phyloP scores from a whole-genome alignment of 768 basidiomycete genomes.

The Tremella yokohamensis region DNA sequence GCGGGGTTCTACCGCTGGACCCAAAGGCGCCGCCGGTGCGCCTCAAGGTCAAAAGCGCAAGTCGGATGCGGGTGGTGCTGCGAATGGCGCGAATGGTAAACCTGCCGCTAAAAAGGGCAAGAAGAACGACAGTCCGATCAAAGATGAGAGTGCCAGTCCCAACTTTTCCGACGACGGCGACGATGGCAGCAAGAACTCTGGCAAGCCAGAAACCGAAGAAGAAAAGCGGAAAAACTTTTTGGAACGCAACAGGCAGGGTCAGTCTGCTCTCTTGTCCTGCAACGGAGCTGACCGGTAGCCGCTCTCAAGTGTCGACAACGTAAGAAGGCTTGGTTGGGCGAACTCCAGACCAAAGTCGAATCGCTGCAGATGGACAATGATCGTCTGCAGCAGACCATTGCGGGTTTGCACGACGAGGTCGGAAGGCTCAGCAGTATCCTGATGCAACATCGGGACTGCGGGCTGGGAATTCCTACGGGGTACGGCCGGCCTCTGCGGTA shows the following conservation, averaged over 20 bases:
- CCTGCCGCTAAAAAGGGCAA: conserved; percentile 35
- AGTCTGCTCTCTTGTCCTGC: conserved; percentile 20
- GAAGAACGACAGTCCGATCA: conserved; percentile 22
- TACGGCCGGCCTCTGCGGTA: conserved; percentile 35
- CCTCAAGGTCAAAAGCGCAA: conserved; percentile 39
- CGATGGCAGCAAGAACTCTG: conserved; percentile 47
- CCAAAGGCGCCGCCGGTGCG: conserved; percentile 10
- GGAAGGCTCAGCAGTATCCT: conserved; percentile 61
- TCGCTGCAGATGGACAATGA: conserved; percentile 91
- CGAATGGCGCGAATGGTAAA: conserved; percentile 4
- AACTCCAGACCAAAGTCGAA: conserved; percentile 91
- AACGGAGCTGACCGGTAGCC: conserved; percentile 56
- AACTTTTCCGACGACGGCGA: conserved; percentile 39
- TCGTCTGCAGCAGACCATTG: conserved; percentile 78
- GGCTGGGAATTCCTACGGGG: conserved; percentile 30
- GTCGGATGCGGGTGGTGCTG: conserved; percentile 22
- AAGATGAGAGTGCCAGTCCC: conserved; percentile 23
- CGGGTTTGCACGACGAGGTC: conserved; percentile 86
- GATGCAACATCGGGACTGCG: conserved; percentile 54
- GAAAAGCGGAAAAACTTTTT: conserved; percentile 96
- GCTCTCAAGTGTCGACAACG: conserved; percentile 98
- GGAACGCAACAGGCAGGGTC: conserved; percentile 95
- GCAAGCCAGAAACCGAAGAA: conserved; percentile 93
- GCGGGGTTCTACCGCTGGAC: conserved; percentile 28
- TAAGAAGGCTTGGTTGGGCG: conserved; percentile 95